These are phyloP conservation scores for Pinus tabuliformis DNA, from an alignment of 75 land plant genomes.

Conservation along the genomic window DNA sequence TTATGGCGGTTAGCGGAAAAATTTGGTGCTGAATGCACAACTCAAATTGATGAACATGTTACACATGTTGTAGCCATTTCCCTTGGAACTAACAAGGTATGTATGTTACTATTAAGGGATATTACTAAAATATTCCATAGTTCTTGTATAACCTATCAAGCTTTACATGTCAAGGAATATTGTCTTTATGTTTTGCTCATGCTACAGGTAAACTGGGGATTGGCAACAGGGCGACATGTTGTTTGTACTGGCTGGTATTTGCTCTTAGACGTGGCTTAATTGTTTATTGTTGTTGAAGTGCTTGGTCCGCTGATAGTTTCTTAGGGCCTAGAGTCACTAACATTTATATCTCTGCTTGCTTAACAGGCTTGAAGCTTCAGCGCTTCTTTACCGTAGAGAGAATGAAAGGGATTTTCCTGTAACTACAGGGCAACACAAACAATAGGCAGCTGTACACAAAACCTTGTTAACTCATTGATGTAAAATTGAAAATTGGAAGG, in stretches of 20 bases:
- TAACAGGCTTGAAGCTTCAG: conserved; percentile 44
- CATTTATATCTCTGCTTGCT: neutral
- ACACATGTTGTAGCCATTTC: conserved; percentile 51
- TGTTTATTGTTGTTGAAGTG: no score
- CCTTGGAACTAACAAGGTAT: conserved; percentile 42
- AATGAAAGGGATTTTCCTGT: conserved; percentile 32
- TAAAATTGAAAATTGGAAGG: no score
- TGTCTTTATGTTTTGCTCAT: neutral
- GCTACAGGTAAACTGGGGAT: conserved; percentile 39
- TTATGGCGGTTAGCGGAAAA: conserved; percentile 41
- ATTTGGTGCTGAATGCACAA: conserved; percentile 38
- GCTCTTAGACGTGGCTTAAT: neutral
- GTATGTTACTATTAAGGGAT: neutral
- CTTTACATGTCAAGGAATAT: neutral
- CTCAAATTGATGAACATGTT: conserved; percentile 34
- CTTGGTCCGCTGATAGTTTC: neutral
- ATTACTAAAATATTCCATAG: neutral
- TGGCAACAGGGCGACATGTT: conserved; percentile 35
- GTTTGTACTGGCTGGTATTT: conserved; percentile 40
- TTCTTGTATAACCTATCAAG: neutral
- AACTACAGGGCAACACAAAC: no score
- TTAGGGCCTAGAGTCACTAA: neutral
- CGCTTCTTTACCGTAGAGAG: conserved; percentile 38
- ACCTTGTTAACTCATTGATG: no score
- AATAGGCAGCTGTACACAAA: no score